Evolutionary conservation across 148 eudicot genomes (phyloP).

Genomic region (Rhododendron ovatum): DNA sequence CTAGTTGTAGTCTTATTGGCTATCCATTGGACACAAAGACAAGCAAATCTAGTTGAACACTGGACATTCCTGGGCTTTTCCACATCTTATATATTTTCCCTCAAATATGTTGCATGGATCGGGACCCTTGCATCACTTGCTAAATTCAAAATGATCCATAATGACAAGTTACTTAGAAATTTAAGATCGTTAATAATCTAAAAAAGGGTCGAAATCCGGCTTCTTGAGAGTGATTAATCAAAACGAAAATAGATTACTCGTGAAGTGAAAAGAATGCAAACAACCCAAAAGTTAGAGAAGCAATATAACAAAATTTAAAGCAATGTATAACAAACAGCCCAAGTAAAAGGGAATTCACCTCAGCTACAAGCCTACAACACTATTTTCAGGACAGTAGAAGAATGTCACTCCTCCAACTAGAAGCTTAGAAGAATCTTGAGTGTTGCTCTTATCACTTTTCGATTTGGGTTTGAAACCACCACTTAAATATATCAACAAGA

Average conservation of each 20-base stretch:
- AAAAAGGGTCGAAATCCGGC: no score
- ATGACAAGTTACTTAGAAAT: not conserved
- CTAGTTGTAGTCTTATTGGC: not conserved
- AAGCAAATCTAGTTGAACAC: not conserved
- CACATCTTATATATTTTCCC: not conserved
- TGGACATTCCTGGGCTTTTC: not conserved
- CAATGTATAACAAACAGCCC: not conserved
- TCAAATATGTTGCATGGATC: not conserved
- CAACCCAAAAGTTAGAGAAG: not conserved
- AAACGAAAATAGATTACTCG: no score
- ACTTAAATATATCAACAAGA: constrained; percentile 68
- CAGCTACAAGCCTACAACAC: constrained; percentile 49
- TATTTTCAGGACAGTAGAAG: constrained; percentile 74
- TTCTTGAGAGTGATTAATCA: no score
- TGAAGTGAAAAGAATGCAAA: no score
- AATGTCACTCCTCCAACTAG: constrained; percentile 96
- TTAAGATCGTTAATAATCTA: not conserved
- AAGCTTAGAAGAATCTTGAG: constrained; percentile 39
- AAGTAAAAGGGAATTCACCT: constrained; percentile 37
- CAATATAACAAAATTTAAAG: not conserved
- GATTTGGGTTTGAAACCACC: constrained; percentile 52
- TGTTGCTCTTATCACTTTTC: constrained; percentile 35
- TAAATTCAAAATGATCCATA: not conserved
- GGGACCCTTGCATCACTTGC: not conserved
- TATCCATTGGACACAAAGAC: not conserved